Conservation (phyloP, 2,329 filamentous ascomycete genomes). For the Penicillium sp. region DNA sequence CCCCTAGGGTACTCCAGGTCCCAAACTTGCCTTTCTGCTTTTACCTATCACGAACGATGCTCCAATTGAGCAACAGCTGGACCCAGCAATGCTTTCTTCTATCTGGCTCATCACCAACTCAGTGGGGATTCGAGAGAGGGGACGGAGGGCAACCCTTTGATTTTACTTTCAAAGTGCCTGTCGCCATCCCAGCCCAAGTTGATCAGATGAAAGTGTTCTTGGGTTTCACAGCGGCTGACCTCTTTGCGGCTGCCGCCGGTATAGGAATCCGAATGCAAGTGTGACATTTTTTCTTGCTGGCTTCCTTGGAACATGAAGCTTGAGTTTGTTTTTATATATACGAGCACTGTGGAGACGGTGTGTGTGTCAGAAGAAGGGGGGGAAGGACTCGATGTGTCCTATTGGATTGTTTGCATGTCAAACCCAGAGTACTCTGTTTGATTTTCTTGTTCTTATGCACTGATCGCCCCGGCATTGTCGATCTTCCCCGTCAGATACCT, state of each 20-base stretch:
- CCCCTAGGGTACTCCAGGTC: conserved; percentile 11
- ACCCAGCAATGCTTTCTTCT: neutral
- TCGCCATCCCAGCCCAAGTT: conserved; percentile 29
- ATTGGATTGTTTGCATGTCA: conserved; percentile 9
- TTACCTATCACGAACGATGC: conserved; percentile 9
- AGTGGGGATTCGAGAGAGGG: neutral
- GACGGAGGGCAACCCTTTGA: conserved; percentile 7
- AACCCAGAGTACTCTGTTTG: conserved; percentile 1
- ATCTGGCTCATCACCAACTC: conserved; percentile 1
- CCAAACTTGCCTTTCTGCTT: conserved; percentile 1
- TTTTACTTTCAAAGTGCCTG: conserved; percentile 10
- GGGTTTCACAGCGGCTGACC: conserved; percentile 42
- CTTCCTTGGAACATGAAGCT: conserved; percentile 13
- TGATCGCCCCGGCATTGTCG: conserved; percentile 4
- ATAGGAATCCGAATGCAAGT: conserved; percentile 32
- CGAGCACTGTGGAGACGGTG: neutral
- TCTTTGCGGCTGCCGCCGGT: conserved; percentile 34
- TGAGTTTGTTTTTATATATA: conserved; percentile 23
- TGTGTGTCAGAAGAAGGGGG: neutral
- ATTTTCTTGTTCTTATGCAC: neutral
- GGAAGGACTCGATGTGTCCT: conserved; percentile 3
- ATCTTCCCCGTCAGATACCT: neutral
- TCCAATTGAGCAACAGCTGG: conserved; percentile 12
- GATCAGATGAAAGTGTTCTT: conserved; percentile 35
- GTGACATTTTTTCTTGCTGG: conserved; percentile 16